Percentiles rank a stretch among this genome's conserved stretches.
Conservation (phyloP, 768 basidiomycete genomes). For the Podaxis rugospora region DNA sequence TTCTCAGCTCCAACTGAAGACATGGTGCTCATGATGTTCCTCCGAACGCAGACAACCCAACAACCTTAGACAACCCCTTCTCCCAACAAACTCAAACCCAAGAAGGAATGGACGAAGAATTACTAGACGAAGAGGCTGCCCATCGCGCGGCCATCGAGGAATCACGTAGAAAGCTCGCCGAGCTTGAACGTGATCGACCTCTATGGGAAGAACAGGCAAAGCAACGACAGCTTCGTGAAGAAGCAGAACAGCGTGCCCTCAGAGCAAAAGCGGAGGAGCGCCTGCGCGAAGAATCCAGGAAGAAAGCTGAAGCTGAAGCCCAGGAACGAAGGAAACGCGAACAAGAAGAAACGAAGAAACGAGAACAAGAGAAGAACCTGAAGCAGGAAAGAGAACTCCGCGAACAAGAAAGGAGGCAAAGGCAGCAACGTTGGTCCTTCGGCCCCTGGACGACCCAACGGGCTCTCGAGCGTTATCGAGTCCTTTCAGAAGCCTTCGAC, state of each 20-base stretch:
- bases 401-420: slow-evolving; percentile 20
- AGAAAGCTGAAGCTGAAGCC: slow-evolving; percentile 25
- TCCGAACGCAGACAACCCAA: neutral
- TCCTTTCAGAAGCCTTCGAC: slow-evolving; percentile 62
- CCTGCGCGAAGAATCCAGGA: slow-evolving; percentile 24
- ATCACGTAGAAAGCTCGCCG: slow-evolving; percentile 62
- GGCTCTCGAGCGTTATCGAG: slow-evolving; percentile 68
- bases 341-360: slow-evolving; percentile 23
- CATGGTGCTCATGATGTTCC: neutral
- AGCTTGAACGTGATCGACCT: slow-evolving; percentile 60
- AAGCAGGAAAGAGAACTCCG: slow-evolving; percentile 21
- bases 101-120: neutral
- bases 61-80: neutral
- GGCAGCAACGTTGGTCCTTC: slow-evolving; percentile 51
- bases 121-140: slow-evolving; percentile 22
- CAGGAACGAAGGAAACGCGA: slow-evolving; percentile 24
- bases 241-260: slow-evolving; percentile 36
- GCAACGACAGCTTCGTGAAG: slow-evolving; percentile 38
- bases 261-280: slow-evolving; percentile 31
- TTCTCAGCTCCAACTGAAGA: neutral
- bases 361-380: slow-evolving; percentile 18
- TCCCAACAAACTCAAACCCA: slow-evolving; percentile 4
- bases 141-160: slow-evolving; percentile 49
- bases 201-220: slow-evolving; percentile 55
- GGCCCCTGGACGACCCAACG: slow-evolving; percentile 61